Conservation (phyloP, 2,329 filamentous ascomycete species). For the Malbranchea zuffiana region DNA sequence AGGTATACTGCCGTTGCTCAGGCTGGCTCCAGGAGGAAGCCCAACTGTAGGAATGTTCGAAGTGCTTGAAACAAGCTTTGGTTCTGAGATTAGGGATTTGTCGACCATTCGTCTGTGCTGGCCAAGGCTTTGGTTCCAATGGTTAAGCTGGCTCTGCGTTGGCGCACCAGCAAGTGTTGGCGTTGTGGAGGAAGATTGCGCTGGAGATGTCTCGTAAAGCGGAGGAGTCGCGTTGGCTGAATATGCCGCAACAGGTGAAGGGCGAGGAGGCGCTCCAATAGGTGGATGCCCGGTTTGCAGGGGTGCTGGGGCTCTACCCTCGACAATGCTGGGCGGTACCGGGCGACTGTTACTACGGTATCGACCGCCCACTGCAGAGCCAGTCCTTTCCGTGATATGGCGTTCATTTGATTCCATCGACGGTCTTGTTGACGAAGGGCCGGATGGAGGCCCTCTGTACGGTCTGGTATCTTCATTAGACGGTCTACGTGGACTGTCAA, state of each 20-base stretch:
- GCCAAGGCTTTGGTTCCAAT: slow-evolving; percentile 20
- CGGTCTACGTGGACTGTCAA: slow-evolving; percentile 23
- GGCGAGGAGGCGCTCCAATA: slow-evolving; percentile 32
- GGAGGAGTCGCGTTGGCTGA: slow-evolving; percentile 46
- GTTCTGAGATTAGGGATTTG: slow-evolving; percentile 54
- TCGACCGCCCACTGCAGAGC: slow-evolving; percentile 32
- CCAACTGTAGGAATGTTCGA: slow-evolving; percentile 49
- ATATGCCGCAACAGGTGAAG: slow-evolving; percentile 39
- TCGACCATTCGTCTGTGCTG: slow-evolving; percentile 47
- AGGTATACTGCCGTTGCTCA: slow-evolving; percentile 44
- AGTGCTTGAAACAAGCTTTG: slow-evolving; percentile 42
- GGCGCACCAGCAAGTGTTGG: slow-evolving; percentile 13
- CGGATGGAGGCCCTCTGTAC: slow-evolving; percentile 19
- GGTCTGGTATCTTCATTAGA: slow-evolving; percentile 20
- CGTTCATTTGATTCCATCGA: slow-evolving; percentile 27
- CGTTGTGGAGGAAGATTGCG: slow-evolving; percentile 30
- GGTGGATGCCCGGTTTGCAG: slow-evolving; percentile 18
- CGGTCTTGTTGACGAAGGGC: slow-evolving; percentile 28
- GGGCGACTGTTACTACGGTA: slow-evolving; percentile 31
- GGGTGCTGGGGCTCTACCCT: slow-evolving; percentile 16
- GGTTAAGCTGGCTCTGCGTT: slow-evolving; percentile 13
- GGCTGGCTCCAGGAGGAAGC: slow-evolving; percentile 45
- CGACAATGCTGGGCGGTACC: slow-evolving; percentile 18
- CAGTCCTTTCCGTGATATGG: slow-evolving; percentile 17
- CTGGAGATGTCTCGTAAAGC: slow-evolving; percentile 35